Conservation (phyloP, 179 eudicot species). For the Silene noctiflora region DNA sequence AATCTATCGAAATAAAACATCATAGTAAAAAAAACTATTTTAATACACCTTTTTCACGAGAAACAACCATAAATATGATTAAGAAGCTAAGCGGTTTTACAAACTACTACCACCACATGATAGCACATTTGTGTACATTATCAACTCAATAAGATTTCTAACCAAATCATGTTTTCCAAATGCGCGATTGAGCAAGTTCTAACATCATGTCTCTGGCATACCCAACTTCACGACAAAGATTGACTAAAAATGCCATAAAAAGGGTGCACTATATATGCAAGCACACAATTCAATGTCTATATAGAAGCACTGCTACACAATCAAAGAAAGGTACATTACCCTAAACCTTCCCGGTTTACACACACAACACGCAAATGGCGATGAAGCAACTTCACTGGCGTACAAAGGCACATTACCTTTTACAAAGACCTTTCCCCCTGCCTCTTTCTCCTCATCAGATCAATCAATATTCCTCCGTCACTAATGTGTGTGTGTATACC, state of each 20-base stretch:
- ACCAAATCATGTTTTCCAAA: neutral
- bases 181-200: neutral
- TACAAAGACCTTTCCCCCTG: neutral
- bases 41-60: neutral
- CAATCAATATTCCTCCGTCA: neutral
- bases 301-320: neutral
- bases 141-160: neutral
- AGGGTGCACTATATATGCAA: neutral
- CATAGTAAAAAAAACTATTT: neutral
- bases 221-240: neutral
- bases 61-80: conserved; percentile 8
- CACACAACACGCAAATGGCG: neutral
- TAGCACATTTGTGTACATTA: neutral
- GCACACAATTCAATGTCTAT: neutral
- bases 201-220: neutral
- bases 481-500: neutral
- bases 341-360: neutral
- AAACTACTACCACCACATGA: neutral
- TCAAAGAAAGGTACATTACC: neutral
- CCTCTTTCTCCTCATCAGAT: neutral
- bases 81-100: neutral
- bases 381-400: neutral
- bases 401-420: neutral
- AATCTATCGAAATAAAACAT: conserved; percentile 2
- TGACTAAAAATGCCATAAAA: neutral